Conservation (phyloP, 1,284 basidiomycete genomes). For the Naganishia sp. region DNA sequence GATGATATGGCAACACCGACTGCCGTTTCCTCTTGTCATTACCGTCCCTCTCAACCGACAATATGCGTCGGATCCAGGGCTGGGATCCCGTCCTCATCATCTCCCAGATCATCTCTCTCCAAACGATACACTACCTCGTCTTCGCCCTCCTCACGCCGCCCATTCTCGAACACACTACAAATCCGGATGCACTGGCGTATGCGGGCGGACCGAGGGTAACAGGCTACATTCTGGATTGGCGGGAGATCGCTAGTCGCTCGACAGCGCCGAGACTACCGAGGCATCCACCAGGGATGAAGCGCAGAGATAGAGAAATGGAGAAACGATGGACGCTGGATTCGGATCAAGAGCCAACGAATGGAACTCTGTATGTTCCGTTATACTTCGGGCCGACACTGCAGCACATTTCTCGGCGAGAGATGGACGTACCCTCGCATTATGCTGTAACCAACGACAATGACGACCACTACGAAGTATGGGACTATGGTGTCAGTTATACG, state of each 20-base stretch:
- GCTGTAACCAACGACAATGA: constrained; percentile 30
- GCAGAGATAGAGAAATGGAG: constrained; percentile 15
- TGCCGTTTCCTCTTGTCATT: not conserved
- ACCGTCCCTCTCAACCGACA: not conserved
- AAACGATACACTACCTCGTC: constrained; percentile 87
- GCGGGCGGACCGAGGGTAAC: constrained; percentile 61
- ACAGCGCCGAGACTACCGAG: constrained; percentile 32
- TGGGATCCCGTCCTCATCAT: constrained; percentile 56
- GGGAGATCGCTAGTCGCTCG: constrained; percentile 81
- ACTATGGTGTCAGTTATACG: constrained; percentile 64
- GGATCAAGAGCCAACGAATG: constrained; percentile 1
- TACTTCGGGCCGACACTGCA: not conserved
- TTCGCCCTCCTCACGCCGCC: constrained; percentile 81
- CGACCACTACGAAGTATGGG: constrained; percentile 48
- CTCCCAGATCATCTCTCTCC: constrained; percentile 80
- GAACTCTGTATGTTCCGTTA: not conserved
- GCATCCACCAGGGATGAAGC: constrained; percentile 14
- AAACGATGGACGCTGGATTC: not conserved
- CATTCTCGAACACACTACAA: constrained; percentile 71
- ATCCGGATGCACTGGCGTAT: constrained; percentile 70
- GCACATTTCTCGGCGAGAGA: constrained; percentile 4
- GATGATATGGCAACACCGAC: not conserved
- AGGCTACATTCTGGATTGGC: constrained; percentile 83
- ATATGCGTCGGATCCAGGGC: constrained; percentile 48
- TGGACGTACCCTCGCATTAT: constrained; percentile 20